Base-by-base conservation (phyloP, 2,329 filamentous ascomycete species). In the Chaetothyriales sp. region DNA sequence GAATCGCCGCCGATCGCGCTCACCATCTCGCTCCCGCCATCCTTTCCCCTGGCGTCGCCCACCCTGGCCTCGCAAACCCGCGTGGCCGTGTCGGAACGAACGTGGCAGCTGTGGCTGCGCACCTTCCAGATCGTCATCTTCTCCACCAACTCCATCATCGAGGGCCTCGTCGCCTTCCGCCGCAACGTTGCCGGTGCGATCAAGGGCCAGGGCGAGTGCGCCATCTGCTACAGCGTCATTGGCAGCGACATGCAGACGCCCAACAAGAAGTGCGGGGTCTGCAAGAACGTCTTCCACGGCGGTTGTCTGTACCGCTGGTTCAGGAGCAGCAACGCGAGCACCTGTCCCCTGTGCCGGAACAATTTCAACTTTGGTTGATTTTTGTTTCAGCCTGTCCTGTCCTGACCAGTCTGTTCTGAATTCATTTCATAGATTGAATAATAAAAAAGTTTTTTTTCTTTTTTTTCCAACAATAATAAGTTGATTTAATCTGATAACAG, bases 271-370 rank as follows among this genome's bases (percentile, higher is more conserved):
- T 98, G 92, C 66, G 74, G 77, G 46, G 96, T 90, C 1, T 98
- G 92, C 75, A 90, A 88, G 73, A 90, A 98, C 68, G 72, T 85
- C 49, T 98, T 96, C 73, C 92, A 98, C 68, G 78, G 83, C 1
- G 78, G 79, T 2, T 98, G 92, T 69, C 68, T 98, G 68, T 95
- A 87, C 72, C 89, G 90, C 69, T 98, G 92, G 92, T 96, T 98
- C 73, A 85, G 86, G 74, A 90, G 77, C 60, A 95, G 88, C 65
- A 93, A 86, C 66, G 83, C 86, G 62, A 92, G 85, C 62, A 90
- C 84, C 47, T 98, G 92, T 67, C 92, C 92, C 46, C 72, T 98
- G 57, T 98, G 92, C 68, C 77, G 92, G 60, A 95, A 93, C 65
- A 82, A 84, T 19, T 95, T 95, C 65, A 77, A 77, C 57, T 80